Percentiles rank a stretch among this genome's conserved stretches.
Conservation (phyloP, 108 stramenopile species). For the Skeletonema tropicum region DNA sequence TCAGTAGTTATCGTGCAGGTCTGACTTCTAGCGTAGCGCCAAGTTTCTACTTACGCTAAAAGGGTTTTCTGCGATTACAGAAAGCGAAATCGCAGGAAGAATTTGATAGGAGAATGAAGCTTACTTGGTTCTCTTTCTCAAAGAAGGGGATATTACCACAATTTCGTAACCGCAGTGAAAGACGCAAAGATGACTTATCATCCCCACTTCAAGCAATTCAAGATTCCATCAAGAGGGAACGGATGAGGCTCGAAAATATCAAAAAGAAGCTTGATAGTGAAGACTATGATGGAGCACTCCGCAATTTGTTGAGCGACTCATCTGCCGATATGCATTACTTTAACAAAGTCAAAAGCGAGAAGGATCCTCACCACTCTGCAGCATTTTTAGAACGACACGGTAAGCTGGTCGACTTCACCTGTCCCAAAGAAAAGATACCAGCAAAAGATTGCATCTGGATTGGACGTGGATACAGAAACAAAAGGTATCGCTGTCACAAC, state of each 20-base stretch:
- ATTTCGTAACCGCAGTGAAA: not conserved
- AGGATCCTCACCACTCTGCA: conserved; percentile 3
- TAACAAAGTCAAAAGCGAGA: conserved; percentile 20
- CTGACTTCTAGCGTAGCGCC: too few species aligned
- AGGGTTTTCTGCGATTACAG: too few species aligned
- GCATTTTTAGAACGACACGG: conserved; percentile 10
- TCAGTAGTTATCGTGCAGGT: too few species aligned
- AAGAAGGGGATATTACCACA: not conserved
- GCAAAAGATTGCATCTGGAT: conserved; percentile 18
- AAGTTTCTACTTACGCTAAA: too few species aligned
- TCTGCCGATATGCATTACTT: conserved; percentile 35
- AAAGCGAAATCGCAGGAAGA: too few species aligned
- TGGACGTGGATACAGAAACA: conserved; percentile 11
- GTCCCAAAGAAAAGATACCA: not conserved
- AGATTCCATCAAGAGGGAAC: not conserved
- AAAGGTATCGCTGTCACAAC: conserved; percentile 26
- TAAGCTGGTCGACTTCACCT: conserved; percentile 12
- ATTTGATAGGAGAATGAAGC: not conserved
- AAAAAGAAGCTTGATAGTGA: conserved; percentile 16
- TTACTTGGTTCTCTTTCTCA: not conserved
- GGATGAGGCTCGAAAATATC: conserved; percentile 14
- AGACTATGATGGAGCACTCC: conserved; percentile 25
- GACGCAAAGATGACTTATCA: not conserved
- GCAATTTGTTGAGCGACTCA: conserved; percentile 23
- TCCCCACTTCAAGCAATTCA: not conserved